Base-by-base conservation (phyloP, 2,329 filamentous ascomycete genomes). In the Fusarium nelsonii region DNA sequence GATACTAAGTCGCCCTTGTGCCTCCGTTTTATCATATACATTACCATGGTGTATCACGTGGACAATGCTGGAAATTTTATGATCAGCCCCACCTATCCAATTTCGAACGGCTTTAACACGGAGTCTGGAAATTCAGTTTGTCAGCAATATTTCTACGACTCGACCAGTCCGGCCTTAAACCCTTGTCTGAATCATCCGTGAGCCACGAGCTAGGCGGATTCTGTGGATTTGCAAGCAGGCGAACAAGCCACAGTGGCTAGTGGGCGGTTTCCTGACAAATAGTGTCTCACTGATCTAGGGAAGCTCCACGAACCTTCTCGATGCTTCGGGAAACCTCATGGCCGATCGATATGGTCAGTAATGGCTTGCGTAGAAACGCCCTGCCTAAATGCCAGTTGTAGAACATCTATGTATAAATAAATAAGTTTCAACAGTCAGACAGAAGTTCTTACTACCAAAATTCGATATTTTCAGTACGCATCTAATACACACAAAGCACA, bases 301-400 rank as follows among this genome's bases (percentile, higher is more conserved):
- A 41, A n/a, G 10, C 3, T 4, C 2, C 15, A 5, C 15, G 46
- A 18, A 55, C 4, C 45, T 62, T 62, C 59, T 62, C 12, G 59
- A 55, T 20, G 18, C 6, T 62, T 62, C 39, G 34, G 10, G 59
- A 10, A 62, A 62, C 12, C 36, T 20, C 59, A 37, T 36, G 28
- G 15, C 46, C 26, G 6, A 62, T 54, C 59, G 10, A 36, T 4
- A 32, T 55, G 23, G 34, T 62, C 28, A 62, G 20, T 62, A 62
- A 62, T 23, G 12, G 18, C 59, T 62, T 62, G 46, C 59, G 34
- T 33, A 62, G 41, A 7, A 62, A 41, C 15, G 1, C 28, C 4
- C 18, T 62, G 59, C 59, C 59, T 62, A 54, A 36, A 3, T 36
- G 0, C 6, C 2, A 55, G 11, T 10, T 9, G 4, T 2, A 20